These are phyloP conservation scores for Boletus sp. DNA, from an alignment of 1,284 basidiomycete species.

Conservation along the genomic window DNA sequence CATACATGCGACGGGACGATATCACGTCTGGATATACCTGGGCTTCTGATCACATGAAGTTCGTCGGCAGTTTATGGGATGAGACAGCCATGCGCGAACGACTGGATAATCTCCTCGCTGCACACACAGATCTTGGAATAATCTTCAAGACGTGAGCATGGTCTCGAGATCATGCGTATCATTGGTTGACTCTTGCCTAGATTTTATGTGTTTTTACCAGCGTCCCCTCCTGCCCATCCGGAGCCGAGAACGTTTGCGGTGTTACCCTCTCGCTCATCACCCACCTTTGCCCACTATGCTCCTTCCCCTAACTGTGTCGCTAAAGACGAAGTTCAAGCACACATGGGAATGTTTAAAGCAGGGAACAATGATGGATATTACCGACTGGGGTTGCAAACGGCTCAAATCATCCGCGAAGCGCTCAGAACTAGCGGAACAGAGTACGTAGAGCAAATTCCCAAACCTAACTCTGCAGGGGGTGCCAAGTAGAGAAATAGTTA, in stretches of 20 bases:
- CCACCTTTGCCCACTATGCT: slow-evolving; percentile 54
- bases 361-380: slow-evolving; percentile 90
- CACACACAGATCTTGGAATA: slow-evolving; percentile 62
- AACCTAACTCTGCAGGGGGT: background rate
- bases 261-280: slow-evolving; percentile 58
- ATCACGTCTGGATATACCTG: slow-evolving; percentile 71
- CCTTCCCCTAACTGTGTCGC: slow-evolving; percentile 67
- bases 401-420: slow-evolving; percentile 58
- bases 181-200: slow-evolving; percentile 40
- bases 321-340: slow-evolving; percentile 81
- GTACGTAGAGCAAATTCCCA: background rate
- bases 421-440: slow-evolving; percentile 30
- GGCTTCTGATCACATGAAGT: slow-evolving; percentile 89
- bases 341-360: slow-evolving; percentile 86
- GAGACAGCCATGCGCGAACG: slow-evolving; percentile 61
- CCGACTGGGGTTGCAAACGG: slow-evolving; percentile 71
- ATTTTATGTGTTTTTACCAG: slow-evolving; percentile 74
- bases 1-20: slow-evolving; percentile 76
- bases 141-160: slow-evolving; percentile 70
- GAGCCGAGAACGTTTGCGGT: slow-evolving; percentile 72
- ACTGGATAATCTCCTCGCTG: slow-evolving; percentile 59
- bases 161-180: background rate
- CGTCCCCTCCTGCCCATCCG: slow-evolving; percentile 52
- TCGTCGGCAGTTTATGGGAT: slow-evolving; percentile 88
- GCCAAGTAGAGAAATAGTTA: background rate